Evolutionary conservation across 23 red algal species (phyloP).

Genomic region (Pyropia haitanensis): DNA sequence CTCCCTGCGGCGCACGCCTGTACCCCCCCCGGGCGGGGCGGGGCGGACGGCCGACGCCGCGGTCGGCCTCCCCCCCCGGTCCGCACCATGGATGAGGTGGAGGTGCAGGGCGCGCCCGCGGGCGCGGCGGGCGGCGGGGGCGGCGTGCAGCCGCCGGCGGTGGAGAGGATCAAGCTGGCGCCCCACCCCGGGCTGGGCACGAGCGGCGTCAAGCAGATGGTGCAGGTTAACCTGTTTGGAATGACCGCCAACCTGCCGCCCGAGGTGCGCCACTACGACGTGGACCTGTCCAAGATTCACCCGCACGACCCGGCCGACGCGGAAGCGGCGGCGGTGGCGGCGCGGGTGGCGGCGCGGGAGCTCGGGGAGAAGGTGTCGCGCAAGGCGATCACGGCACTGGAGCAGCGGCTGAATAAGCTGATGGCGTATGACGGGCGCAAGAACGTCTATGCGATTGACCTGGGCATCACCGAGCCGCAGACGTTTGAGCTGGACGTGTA

Average conservation of each 20-base stretch:
- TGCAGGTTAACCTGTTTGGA: too few relatives aligned
- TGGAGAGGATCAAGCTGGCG: too few relatives aligned
- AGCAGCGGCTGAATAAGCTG: slow-evolving; percentile 14
- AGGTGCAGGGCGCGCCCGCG: too few relatives aligned
- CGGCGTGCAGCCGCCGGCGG: too few relatives aligned
- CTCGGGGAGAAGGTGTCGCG: slow-evolving; percentile 21
- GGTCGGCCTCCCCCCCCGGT: too few relatives aligned
- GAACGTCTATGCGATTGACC: slow-evolving; percentile 36
- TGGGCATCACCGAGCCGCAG: slow-evolving; percentile 12
- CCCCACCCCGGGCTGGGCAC: too few relatives aligned
- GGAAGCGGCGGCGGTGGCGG: slow-evolving; percentile 13
- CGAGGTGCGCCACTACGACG: slow-evolving; percentile 40
- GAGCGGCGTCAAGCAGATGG: too few relatives aligned
- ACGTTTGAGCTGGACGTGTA: slow-evolving; percentile 14
- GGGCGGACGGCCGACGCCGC: too few relatives aligned
- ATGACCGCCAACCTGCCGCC: slow-evolving; percentile 14
- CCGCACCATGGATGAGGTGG: too few relatives aligned
- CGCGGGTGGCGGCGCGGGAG: slow-evolving; percentile 28
- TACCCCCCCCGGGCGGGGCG: too few relatives aligned
- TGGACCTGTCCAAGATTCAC: slow-evolving; percentile 24
- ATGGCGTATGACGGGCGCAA: slow-evolving; percentile 62
- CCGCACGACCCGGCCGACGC: slow-evolving; percentile 32
- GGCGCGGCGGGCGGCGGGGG: too few relatives aligned
- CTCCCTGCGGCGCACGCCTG: too few relatives aligned
- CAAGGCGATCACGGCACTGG: background rate